Base-by-base conservation (phyloP, 2,329 filamentous ascomycete species). In the Domatiomyces catenatus region DNA sequence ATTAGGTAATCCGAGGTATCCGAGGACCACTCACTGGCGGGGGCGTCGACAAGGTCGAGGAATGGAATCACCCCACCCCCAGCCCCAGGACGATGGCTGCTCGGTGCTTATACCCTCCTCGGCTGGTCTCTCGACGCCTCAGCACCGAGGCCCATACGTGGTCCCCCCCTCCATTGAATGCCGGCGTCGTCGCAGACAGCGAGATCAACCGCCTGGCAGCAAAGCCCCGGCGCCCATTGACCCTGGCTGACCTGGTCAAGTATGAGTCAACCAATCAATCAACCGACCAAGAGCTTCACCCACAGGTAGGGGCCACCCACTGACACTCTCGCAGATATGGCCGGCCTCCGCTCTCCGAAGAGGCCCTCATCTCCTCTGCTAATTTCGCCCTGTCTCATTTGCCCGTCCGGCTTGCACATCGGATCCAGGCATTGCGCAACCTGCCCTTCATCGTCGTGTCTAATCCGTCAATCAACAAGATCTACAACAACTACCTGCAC, bases 361-460 rank as follows among this genome's bases (percentile, higher is more conserved):
- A 82, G 42, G 84, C 86, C 19, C 78, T 98, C 50, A 80, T 94
- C 60, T 80, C 83, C 39, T 95, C 89, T 1, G 92, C 92, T 55
- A 94, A 95, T 71, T 96, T 96, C 70, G 94, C 92, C 10, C 83
- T 96, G 58, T 86, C 83, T 24, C 84, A 95, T 49, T 81, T 96
- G 8, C 92, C 92, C 12, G 85, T 92, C 47, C 86, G 92, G 39
- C 81, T 98, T 22, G 92, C 92, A 22, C 87, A 93, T 65, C 86
- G 92, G 51, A 94, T 98, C 57, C 86, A 94, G 66, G 87, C 88
- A 44, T 74, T 98, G 17, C 83, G 89, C 56, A 94, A 94, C 64
- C 79, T 98, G 7, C 92, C 92, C 0, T 98, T 90, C 67, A 96
- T 98, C 57, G 90, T 98, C 50, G 92, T 98, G 22, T 89, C 90